phyloP scores from a whole-genome alignment of 139 green algal genomes.

The Nannochloris sp. region DNA sequence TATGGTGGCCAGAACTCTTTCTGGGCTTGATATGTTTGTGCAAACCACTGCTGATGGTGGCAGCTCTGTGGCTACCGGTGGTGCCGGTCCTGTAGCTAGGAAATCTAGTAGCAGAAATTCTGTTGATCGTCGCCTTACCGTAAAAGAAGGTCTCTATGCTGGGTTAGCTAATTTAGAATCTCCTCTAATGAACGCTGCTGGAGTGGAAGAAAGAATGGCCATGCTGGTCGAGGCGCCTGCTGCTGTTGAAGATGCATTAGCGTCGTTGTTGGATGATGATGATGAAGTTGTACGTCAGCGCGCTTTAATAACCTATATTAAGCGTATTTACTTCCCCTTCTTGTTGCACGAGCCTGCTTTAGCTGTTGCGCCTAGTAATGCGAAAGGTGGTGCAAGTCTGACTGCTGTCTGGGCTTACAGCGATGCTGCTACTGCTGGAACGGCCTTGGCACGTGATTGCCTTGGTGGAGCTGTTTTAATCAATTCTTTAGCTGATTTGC shows the following conservation, averaged over 20 bases:
- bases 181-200: slow-evolving; percentile 1
- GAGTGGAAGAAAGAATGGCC: slow-evolving; percentile 51
- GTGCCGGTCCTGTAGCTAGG: background rate
- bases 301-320: slow-evolving; percentile 79
- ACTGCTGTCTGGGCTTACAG: slow-evolving; percentile 42
- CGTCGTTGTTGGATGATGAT: slow-evolving; percentile 56
- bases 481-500: slow-evolving; percentile 27
- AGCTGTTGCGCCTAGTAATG: background rate
- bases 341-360: slow-evolving; percentile 56
- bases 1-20: slow-evolving; percentile 76
- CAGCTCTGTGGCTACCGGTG: background rate
- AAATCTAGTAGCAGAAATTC: no score
- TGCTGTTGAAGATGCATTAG: slow-evolving; percentile 89
- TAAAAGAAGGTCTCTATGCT: slow-evolving; percentile 60
- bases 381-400: background rate
- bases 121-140: slow-evolving; percentile 29
- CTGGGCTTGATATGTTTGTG: slow-evolving; percentile 82
- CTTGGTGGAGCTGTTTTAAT: slow-evolving; percentile 39
- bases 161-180: slow-evolving; percentile 37
- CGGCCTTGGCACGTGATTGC: slow-evolving; percentile 4
- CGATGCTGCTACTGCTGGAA: slow-evolving; percentile 12
- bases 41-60: slow-evolving; percentile 1
- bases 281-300: slow-evolving; percentile 32
- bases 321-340: slow-evolving; percentile 78
- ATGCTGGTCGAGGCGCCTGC: slow-evolving; percentile 80